Conservation (phyloP, 2,329 filamentous ascomycete species). For the Bipolaris oryzae region DNA sequence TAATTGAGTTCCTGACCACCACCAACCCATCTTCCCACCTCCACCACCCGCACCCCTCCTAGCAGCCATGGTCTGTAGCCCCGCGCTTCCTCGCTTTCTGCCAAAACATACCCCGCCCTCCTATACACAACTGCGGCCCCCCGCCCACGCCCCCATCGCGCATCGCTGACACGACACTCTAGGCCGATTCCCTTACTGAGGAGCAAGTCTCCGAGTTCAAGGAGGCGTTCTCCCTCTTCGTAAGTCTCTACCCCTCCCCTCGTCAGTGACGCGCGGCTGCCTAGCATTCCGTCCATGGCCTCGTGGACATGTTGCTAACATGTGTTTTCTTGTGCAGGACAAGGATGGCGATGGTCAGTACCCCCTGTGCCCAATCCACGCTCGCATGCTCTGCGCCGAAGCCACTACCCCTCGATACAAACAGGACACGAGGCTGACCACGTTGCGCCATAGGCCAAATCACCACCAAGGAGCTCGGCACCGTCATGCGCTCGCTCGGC, state of each 20-base stretch:
- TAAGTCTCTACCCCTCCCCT: constrained; percentile 62
- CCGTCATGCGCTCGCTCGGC: constrained; percentile 68
- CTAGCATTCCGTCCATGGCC: constrained; percentile 17
- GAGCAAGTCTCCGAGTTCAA: constrained; percentile 99
- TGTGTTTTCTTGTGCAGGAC: constrained; percentile 52
- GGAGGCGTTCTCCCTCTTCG: constrained; percentile 99
- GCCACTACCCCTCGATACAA: constrained; percentile 2
- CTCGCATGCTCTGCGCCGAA: constrained; percentile 1
- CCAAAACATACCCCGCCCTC: constrained; percentile 46
- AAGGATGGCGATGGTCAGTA: constrained; percentile 63
- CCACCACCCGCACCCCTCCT: constrained; percentile 11
- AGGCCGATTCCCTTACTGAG: constrained; percentile 99
- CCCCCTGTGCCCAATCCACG: background rate
- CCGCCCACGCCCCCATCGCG: constrained; percentile 12
- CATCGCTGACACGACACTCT: constrained; percentile 36
- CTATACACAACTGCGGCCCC: constrained; percentile 35
- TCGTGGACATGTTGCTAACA: constrained; percentile 32
- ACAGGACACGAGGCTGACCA: constrained; percentile 30
- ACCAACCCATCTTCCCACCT: background rate
- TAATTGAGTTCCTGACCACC: constrained; percentile 1
- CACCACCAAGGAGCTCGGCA: constrained; percentile 67
- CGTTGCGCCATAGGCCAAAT: constrained; percentile 60
- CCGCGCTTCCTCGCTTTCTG: constrained; percentile 27
- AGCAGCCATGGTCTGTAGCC: constrained; percentile 48
- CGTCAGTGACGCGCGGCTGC: constrained; percentile 26